Evolutionary conservation across 192 early-diverging fungal species (phyloP), one percentile per base, ranked within the genome.

Genomic region (Gamsiella multidivaricata): DNA sequence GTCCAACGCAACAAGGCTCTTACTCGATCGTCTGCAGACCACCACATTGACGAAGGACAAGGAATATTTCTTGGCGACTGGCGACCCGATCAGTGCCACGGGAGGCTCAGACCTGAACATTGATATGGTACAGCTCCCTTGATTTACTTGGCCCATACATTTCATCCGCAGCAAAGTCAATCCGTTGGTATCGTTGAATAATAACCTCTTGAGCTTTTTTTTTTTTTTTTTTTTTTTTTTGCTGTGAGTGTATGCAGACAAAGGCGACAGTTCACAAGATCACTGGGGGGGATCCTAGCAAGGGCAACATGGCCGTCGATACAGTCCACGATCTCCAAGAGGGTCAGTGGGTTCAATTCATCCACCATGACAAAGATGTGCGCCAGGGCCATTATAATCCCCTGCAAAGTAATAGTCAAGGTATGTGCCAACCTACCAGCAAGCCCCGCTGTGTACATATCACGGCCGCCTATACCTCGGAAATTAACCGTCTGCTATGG

Each of bases 281-380:
- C 53, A 83, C 82, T 39, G 85, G 87, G n/a, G 87, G 87, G 0
- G 85, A 88, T 64, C 87, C 85, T 12, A 65, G 69, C 28, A 80
- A 80, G 39, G 87, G 85, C n/a, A 88, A 86, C 46, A 85, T 88
- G 82, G 78, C 87, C 1, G 79, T 88, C 1, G 87, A 88, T 62
- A 86, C 85, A 3, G 84, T 80, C 0, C 59, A 68, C 33, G 85
- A 88, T 56, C 69, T 88, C 11, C 47, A 69, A 42, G 66, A 74
- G 10, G 85, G 85, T 6, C 87, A 88, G 41, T 67, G 61, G 53
- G 85, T 86, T 1, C 85, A 85, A 56, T 83, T 85, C 60, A 83
- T 47, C n/a, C 51, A 56, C 49, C 69, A 80, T 17, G 56, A 54
- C 51, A 42, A 65, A 23, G 25, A 15, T 12, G 43, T 47, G 9